Base-by-base conservation (phyloP, 2,329 filamentous ascomycete species). In the Xylariaceae sp. region DNA sequence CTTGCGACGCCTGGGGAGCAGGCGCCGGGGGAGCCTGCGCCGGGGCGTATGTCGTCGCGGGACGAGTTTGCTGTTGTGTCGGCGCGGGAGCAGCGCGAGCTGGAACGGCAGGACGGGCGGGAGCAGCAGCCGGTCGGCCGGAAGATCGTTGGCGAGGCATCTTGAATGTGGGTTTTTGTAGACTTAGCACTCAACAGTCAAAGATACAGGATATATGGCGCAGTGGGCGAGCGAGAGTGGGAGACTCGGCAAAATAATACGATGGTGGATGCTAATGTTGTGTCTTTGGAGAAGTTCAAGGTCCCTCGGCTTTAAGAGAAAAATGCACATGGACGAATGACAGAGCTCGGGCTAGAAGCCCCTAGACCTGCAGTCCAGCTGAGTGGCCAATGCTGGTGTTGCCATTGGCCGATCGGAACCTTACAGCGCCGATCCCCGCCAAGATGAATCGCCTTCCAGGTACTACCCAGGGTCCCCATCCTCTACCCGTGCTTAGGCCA, bases 61-160 rank as follows among this genome's bases (percentile, higher is more conserved):
- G 84, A 63, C 89, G 83, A 68, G 78, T 78, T 72, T 88, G 86
- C 74, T 88, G 84, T 67, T 81, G 77, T 54, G 70, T 62, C 21
- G 70, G 75, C 49, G 70, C 64, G 42, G 70, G 75, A 58, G 66
- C 72, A 55, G 81, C 76, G 65, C 81, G 75, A 54, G 83, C 73
- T 56, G 87, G 78, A 59, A 84, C 81, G 66, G 83, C 83, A 66
- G 89, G 89, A 68, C 89, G 86, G 80, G 68, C 74, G 72, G 67
- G 75, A 70, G 55, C 55, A 9, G 53, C 40, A 20, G 56, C 32
- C 20, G 73, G 75, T 73, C 74, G 80, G 70, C 77, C 83, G 75
- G 82, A 79, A 75, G 88, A 84, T 73, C 86, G 83, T 81, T 89
- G 85, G 77, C 89, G 89, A 87, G 89, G 77, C 89, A 93, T 93